Evolutionary conservation across 352 stramenopile species (phyloP).

Genomic region (Globisporangium camurandrum): DNA sequence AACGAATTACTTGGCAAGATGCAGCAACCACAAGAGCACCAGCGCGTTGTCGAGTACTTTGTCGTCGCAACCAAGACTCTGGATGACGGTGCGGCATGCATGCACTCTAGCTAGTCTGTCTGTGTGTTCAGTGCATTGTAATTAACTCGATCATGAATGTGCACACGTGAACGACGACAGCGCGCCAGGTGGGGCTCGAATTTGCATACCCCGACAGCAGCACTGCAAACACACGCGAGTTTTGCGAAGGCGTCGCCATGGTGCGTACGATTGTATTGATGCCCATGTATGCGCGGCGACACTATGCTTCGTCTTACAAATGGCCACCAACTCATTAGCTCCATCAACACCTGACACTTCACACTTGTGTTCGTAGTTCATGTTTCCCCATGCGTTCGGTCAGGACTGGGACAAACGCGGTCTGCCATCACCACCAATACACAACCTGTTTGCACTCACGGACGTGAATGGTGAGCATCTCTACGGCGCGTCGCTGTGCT

Average conservation of each 20-base stretch:
- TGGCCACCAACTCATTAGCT: not conserved
- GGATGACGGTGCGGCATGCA: too few species aligned
- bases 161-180: too few species aligned
- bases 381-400: slow-evolving; percentile 37
- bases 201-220: slow-evolving; percentile 29
- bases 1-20: too few species aligned
- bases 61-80: slow-evolving; percentile 27
- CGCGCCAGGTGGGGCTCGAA: slow-evolving; percentile 17
- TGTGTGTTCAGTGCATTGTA: not conserved
- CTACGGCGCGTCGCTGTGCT: slow-evolving; percentile 41
- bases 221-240: slow-evolving; percentile 22
- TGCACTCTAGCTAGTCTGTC: not conserved
- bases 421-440: slow-evolving; percentile 26
- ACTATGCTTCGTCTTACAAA: too few species aligned
- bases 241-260: slow-evolving; percentile 42
- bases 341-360: not conserved
- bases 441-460: slow-evolving; percentile 47
- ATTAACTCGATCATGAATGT: too few species aligned
- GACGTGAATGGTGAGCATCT: slow-evolving; percentile 32
- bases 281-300: too few species aligned
- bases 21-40: not conserved
- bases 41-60: slow-evolving; percentile 18
- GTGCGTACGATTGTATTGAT: too few species aligned
- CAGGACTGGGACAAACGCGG: slow-evolving; percentile 19
- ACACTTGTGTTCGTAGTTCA: slow-evolving; percentile 20